Conservation (phyloP, 345 rosid genomes). For the Arabidopsis arenosa region DNA sequence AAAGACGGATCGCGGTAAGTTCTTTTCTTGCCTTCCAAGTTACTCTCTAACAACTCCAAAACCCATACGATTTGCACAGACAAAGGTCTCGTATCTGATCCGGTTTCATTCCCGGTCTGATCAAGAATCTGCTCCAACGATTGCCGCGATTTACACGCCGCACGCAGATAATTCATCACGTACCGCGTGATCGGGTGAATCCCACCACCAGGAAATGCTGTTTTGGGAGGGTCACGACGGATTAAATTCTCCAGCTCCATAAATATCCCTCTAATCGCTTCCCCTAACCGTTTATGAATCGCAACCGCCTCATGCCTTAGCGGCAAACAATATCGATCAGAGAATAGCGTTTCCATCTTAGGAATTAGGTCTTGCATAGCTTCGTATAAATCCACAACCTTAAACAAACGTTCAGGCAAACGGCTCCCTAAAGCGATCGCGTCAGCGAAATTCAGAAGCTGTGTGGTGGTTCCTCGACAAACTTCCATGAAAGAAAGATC, state of each 20-base stretch:
- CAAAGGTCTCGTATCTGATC: conserved; percentile 55
- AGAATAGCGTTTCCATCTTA: conserved; percentile 61
- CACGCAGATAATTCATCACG: conserved; percentile 87
- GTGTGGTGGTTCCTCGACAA: conserved; percentile 74
- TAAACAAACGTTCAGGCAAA: conserved; percentile 88
- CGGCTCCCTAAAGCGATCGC: conserved; percentile 78
- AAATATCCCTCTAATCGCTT: conserved; percentile 78
- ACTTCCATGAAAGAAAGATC: conserved; percentile 95
- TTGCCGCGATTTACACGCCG: conserved; percentile 74
- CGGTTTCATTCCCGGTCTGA: conserved; percentile 50
- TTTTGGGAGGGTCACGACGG: conserved; percentile 81
- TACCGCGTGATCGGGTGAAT: conserved; percentile 91
- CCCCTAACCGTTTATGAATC: conserved; percentile 79
- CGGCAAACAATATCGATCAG: conserved; percentile 67
- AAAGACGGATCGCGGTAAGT: conserved; percentile 66
- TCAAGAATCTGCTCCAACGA: conserved; percentile 76
- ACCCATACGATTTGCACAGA: conserved; percentile 80
- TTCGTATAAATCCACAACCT: conserved; percentile 83
- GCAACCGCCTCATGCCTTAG: conserved; percentile 69
- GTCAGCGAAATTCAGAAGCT: conserved; percentile 77
- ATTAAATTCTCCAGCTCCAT: conserved; percentile 94
- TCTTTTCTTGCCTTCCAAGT: conserved; percentile 81
- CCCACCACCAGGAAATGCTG: conserved; percentile 82
- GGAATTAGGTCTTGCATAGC: conserved; percentile 78
- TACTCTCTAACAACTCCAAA: conserved; percentile 87